Conservation (phyloP, 257 asterid genomes). For the Mitragyna speciosa region DNA sequence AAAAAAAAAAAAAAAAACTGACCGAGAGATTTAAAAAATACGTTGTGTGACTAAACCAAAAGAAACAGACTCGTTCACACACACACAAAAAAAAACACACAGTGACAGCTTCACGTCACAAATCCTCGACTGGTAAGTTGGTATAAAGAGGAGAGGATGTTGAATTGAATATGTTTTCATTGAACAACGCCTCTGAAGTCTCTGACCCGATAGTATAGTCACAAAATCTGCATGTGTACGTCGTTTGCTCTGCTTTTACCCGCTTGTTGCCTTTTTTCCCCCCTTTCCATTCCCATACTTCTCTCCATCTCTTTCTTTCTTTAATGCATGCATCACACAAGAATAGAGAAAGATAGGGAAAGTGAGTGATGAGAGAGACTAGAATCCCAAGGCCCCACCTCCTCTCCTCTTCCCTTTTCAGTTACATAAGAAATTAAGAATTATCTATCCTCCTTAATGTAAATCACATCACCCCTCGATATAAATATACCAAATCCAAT, state of each 20-base stretch:
- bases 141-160: background rate
- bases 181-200: conserved; percentile 26
- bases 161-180: conserved; percentile 25
- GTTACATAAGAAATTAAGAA: conserved; percentile 33
- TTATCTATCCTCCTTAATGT: background rate
- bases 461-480: background rate
- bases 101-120: background rate
- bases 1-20: no score
- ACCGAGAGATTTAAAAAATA: no score
- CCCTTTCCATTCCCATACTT: conserved; percentile 14
- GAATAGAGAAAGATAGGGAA: conserved; percentile 20
- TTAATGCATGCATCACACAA: conserved; percentile 41
- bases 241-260: conserved; percentile 17
- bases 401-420: conserved; percentile 20
- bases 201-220: conserved; percentile 60
- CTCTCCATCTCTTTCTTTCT: conserved; percentile 24
- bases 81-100: background rate
- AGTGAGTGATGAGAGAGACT: conserved; percentile 3
- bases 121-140: background rate
- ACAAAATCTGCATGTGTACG: conserved; percentile 66
- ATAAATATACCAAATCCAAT: no score
- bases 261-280: conserved; percentile 20
- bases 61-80: background rate
- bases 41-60: background rate
- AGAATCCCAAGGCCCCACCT: conserved; percentile 40